phyloP scores from a whole-genome alignment of 257 asterid genomes.

The Paulownia fortunei region DNA sequence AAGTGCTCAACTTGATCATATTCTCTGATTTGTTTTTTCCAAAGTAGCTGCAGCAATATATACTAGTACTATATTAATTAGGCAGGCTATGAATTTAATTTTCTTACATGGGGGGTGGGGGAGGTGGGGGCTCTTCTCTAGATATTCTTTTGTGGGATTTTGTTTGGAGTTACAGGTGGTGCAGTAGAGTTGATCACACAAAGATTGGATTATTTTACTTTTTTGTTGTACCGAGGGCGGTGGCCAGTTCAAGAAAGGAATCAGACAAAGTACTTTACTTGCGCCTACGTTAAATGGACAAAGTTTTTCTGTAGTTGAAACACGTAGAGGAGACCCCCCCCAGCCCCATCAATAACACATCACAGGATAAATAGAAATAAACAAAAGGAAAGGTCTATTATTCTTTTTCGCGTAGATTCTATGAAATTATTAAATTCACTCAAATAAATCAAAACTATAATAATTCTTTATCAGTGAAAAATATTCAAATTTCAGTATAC shows the following conservation, averaged over 20 bases:
- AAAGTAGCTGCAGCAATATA: neutral
- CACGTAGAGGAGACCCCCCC: slow-evolving; percentile 24
- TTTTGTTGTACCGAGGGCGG: slow-evolving; percentile 18
- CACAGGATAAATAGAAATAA: neutral
- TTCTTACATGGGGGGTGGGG: slow-evolving; percentile 28
- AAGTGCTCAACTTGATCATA: slow-evolving; percentile 6
- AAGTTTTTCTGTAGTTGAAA: neutral
- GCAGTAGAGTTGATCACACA: slow-evolving; percentile 14
- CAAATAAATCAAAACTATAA: too few species aligned
- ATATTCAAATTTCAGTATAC: neutral
- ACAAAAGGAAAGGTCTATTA: neutral
- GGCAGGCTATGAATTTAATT: neutral
- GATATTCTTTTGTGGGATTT: slow-evolving; percentile 3
- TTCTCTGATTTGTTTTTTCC: neutral
- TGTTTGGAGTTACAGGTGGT: slow-evolving; percentile 17
- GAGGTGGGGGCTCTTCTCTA: too few species aligned
- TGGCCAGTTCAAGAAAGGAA: slow-evolving; percentile 42
- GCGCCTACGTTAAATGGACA: neutral
- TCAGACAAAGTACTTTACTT: slow-evolving; percentile 36
- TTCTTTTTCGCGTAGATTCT: neutral
- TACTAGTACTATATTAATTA: neutral
- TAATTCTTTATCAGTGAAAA: too few species aligned
- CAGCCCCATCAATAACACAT: slow-evolving; percentile 4
- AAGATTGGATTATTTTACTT: slow-evolving; percentile 14
- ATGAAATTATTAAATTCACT: too few species aligned